Conservation (phyloP, 2,329 filamentous ascomycete species). For the Ascochyta koolunga region DNA sequence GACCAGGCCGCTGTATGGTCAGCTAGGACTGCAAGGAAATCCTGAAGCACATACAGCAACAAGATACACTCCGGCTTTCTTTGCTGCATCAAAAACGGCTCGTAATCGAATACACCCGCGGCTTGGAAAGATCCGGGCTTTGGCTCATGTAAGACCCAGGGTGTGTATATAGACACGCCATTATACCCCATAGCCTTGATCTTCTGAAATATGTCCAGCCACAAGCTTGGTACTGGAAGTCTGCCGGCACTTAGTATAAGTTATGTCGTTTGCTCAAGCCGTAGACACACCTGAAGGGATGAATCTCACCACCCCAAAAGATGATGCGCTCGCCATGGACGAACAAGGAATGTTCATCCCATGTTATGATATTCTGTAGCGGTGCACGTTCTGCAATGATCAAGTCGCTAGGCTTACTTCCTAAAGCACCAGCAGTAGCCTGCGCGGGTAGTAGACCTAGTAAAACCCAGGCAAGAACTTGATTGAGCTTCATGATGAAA, state of each 20-base stretch:
- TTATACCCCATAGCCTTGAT: slow-evolving; percentile 80
- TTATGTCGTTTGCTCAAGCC: neutral
- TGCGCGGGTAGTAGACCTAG: slow-evolving; percentile 8
- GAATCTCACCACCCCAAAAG: slow-evolving; percentile 74
- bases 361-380: slow-evolving; percentile 67
- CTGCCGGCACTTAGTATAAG: slow-evolving; percentile 32
- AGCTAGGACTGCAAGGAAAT: neutral
- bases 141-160: slow-evolving; percentile 78
- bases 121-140: slow-evolving; percentile 70
- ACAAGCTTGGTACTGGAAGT: slow-evolving; percentile 65
- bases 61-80: slow-evolving; percentile 73
- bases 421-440: slow-evolving; percentile 50
- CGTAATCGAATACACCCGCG: slow-evolving; percentile 72
- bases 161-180: slow-evolving; percentile 74
- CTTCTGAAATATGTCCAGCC: slow-evolving; percentile 79
- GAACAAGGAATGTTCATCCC: slow-evolving; percentile 73
- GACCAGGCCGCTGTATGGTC: slow-evolving; percentile 56
- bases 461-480: neutral
- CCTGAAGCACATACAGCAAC: slow-evolving; percentile 57
- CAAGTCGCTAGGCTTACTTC: slow-evolving; percentile 55
- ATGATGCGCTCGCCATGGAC: slow-evolving; percentile 71
- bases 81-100: slow-evolving; percentile 77
- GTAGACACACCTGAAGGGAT: slow-evolving; percentile 61
- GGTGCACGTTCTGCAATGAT: slow-evolving; percentile 54
- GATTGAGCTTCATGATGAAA: slow-evolving; percentile 8